Evolutionary conservation across 106 monocot genomes (phyloP), one percentile per base, ranked within the genome.

Genomic region (Acorus calamus): DNA sequence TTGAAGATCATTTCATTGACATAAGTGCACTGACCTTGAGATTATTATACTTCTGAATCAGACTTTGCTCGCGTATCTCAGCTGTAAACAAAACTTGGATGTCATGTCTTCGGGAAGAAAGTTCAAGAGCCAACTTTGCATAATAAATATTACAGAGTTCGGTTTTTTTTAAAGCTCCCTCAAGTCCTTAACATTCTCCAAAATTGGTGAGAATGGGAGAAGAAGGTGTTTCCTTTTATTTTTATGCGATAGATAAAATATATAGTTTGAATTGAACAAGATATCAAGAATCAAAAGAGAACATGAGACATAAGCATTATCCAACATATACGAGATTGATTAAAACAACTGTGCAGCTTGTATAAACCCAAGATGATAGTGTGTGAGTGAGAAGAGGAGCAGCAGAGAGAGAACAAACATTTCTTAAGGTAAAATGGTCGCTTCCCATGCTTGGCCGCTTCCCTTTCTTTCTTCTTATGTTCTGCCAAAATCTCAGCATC

Each of bases 381-480:
- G 52, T n/a, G 28, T 56, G 47, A 57, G 6, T 55, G 0, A 44
- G 48, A 14, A 46, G 43, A 62, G 8, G 69, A 60, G 50, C 51
- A 63, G 14, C 43, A 63, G 52, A 46, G n/a, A 44, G 44, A 63
- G 59, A 47, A 76, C 74, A 47, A 45, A 96, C 96, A 90, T 92
- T 99, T 92, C 57, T 99, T 99, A 2, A 99, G 88, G 61, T 92
- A 99, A 71, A 92, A 99, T 69, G 98, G 92, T 6, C 8, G 78
- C 76, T 99, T 92, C 67, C 98, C 98, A 2, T 78, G 65, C 68
- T 84, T 92, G 59, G 75, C 86, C 44, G 92, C 88, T 78, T 92
- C 98, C 64, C 71, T 75, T 84, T 99, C 92, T 61, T 88, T 92
- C 76, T 86, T 98, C 66, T 83, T 80, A 69, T 99, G 98, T 57